Base-by-base conservation (phyloP, 345 rosid species). In the Pugionium cornutum region DNA sequence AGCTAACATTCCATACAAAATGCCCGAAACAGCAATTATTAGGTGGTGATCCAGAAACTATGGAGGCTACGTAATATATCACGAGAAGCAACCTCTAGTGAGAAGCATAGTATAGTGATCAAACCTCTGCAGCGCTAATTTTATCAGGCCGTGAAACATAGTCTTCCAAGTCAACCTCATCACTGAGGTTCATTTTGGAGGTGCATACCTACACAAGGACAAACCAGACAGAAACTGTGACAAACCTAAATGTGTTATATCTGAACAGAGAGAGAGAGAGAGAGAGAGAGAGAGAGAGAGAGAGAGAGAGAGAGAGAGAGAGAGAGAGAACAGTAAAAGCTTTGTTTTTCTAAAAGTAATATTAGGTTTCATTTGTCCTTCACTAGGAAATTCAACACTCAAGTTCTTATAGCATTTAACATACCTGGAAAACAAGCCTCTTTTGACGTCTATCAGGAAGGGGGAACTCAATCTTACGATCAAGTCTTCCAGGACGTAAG, bases 111-210 rank as follows among this genome's bases (percentile, higher is more conserved):
- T 60, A 50, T n/a, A 67, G 52, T 11, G 68, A 50, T 64, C 3
- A 63, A 75, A 94, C 99, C 95, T 94, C 99, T 43, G 99, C 97
- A 80, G 99, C 99, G 68, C 99, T 94, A 62, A 94, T 94, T 85
- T 90, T 94, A 75, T 94, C 99, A 7, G 99, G 99, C 18, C 97
- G 83, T 66, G 97, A 94, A 62, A 94, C 97, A 76, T 88, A 94
- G 83, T 94, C 99, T 74, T 94, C 99, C 86, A 94, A 79, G 79
- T 94, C 99, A 58, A 88, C 97, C 86, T 94, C 97, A 72, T 94
- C 99, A 58, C 99, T 59, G 42, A 94, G 80, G 75, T 94, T 88
- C 99, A 94, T 94, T 81, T 94, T 90, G 48, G 97, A 68, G 2
- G 99, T 94, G 83, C 99, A 94, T 63, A 94, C 99, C 99, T 94